Evolutionary conservation across 208 protist species (phyloP), one percentile per base, ranked within the genome.

Genomic region (Crithidia fasciculata): DNA sequence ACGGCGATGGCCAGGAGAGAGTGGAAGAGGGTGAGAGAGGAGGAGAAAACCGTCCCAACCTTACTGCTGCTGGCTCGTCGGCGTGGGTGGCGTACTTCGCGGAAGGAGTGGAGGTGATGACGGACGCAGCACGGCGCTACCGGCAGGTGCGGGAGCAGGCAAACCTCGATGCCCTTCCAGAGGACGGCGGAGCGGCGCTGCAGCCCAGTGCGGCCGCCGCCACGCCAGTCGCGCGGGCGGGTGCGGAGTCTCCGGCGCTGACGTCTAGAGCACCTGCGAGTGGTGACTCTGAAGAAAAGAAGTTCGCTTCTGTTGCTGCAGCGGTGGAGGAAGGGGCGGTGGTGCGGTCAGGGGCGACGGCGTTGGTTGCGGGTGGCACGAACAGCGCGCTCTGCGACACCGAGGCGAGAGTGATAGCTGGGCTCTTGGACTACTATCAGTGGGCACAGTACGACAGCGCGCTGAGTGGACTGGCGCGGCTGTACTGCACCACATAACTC

Each of bases 401-500:
- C 9, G 57, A 67, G 4, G 79, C 78, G 3, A 78, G 84, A 39
- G 80, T 86, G 28, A 88, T 92, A 69, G 76, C 79, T 2, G 87
- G 87, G 4, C 73, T 96, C 39, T 77, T 93, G 36, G 91, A 96
- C 63, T 96, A 94, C 82, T 96, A 96, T 78, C 91, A 94, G 71
- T 96, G 89, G 86, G 86, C 86, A 36, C 91, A 94, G 78, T 92
- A 93, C 75, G 91, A 96, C 74, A 76, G 66, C 16, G 63, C 85
- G 2, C 72, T 96, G 47, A 68, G 81, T 15, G 78, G 78, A 19
- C 87, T 93, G 56, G 89, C 89, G 10, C 75, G 84, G 41, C 43
- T 57, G 50, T 94, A 93, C 69, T 92, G 87, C 72, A 18, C 61
- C 36, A 39, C 47, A 19, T 82, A 68, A 15, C 36, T 8, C 36